Evolutionary conservation across 495 filamentous ascomycete species (phyloP), one percentile per base, ranked within the genome.

Genomic region (Penicillium fimorum): DNA sequence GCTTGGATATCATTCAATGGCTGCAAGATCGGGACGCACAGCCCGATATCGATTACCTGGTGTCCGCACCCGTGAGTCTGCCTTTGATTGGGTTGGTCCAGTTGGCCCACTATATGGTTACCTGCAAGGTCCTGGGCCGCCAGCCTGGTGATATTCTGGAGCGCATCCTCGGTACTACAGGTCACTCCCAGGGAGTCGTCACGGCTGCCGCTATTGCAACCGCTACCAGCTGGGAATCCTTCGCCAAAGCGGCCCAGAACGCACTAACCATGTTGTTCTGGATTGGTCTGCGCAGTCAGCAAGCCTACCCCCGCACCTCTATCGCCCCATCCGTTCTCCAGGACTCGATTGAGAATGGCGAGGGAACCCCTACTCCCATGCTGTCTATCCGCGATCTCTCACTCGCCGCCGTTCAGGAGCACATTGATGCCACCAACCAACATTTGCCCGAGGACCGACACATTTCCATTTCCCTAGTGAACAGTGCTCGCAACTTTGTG

Each of bases 211-310:
- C 86, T 29, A 94, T 95, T 49, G 88, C 95, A 5, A 87, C 91
- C 3, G 87, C 91, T 9, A 85, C 88, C 59, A 86, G 83, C 43
- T 97, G 95, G 95, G 89, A 95, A 56, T 88, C 87, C 2, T 97
- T 95, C 63, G 82, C 89, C 37, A 83, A 88, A 63, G 81, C 87
- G 32, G 80, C 91, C 33, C 87, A 81, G 49, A 82, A 88, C 64
- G 88, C 92, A 2, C 76, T 99, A 53, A 95, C 87, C 7, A 88
- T 95, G 56, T 87, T 99, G n/a, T 99, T 99, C 78, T 99, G 94
- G 95, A 97, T 99, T 60, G 95, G 95, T 59, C 84, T 92, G n/a
- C 89, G 95, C 60, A 96, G 93, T 70, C 95, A 99, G 68, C 95
- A 99, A 69, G 92, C 91, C 1, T 99, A 96, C 65, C 95, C 95